These are phyloP conservation scores for Brassica nigra DNA, from an alignment of 345 rosid genomes.

Conservation along the genomic window DNA sequence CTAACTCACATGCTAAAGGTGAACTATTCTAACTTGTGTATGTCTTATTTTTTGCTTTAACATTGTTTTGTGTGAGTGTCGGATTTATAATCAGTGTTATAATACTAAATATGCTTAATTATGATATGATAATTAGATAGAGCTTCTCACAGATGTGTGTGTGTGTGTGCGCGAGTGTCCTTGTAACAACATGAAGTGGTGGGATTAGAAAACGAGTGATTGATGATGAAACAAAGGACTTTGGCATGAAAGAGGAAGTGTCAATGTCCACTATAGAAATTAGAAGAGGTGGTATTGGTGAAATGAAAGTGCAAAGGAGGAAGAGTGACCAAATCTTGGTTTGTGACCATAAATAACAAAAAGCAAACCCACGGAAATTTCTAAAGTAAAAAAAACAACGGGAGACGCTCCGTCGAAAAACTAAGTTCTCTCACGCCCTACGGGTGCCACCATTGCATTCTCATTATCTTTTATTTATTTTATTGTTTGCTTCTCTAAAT, in stretches of 20 bases:
- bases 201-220: constrained; percentile 11
- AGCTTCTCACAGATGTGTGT: background rate
- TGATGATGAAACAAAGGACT: constrained; percentile 40
- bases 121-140: background rate
- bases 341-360: constrained; percentile 44
- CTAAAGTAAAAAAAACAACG: constrained; percentile 25
- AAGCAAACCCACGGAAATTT: constrained; percentile 35
- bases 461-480: constrained; percentile 5
- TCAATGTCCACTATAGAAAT: constrained; percentile 37
- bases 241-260: constrained; percentile 11
- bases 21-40: background rate
- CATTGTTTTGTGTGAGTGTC: background rate
- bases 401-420: constrained; percentile 43
- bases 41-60: background rate
- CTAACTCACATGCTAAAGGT: background rate
- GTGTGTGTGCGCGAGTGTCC: background rate
- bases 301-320: constrained; percentile 30
- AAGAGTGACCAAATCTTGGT: constrained; percentile 29
- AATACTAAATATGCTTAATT: background rate
- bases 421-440: constrained; percentile 37
- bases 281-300: constrained; percentile 22
- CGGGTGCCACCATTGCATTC: constrained; percentile 35
- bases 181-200: constrained; percentile 29
- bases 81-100: background rate
- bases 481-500: constrained; percentile 24